A percentile compares a stretch with the other conserved stretches of the same genome.
phyloP scores from a whole-genome alignment of 2,329 filamentous ascomycete genomes.

The Magnaporthales sp. region DNA sequence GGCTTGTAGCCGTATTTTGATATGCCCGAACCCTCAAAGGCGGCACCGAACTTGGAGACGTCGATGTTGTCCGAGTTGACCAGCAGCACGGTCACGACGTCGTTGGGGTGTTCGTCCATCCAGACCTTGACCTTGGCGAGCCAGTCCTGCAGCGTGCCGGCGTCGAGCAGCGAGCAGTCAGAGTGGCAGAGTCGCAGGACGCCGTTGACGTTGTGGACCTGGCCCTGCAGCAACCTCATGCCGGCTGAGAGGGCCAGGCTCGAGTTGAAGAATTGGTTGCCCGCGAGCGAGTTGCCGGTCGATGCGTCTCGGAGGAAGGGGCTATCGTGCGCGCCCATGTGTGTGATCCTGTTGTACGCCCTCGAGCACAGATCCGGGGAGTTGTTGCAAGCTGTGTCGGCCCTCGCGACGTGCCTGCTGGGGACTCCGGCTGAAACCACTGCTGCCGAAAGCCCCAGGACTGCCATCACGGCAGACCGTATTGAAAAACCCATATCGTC shows the following conservation, averaged over 20 bases:
- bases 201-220: slow-evolving; percentile 56
- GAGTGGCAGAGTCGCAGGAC: slow-evolving; percentile 64
- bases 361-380: slow-evolving; percentile 63
- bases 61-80: slow-evolving; percentile 59
- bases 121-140: slow-evolving; percentile 55
- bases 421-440: background rate
- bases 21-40: slow-evolving; percentile 51
- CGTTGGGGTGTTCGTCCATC: slow-evolving; percentile 62
- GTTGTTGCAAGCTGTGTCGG: slow-evolving; percentile 61
- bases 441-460: slow-evolving; percentile 1
- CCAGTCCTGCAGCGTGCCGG: slow-evolving; percentile 57
- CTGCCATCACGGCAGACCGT: background rate
- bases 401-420: slow-evolving; percentile 1
- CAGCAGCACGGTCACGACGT: slow-evolving; percentile 66
- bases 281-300: slow-evolving; percentile 53
- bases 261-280: slow-evolving; percentile 68
- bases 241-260: slow-evolving; percentile 63
- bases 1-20: slow-evolving; percentile 52
- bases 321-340: slow-evolving; percentile 69
- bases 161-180: slow-evolving; percentile 58
- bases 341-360: slow-evolving; percentile 66
- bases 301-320: slow-evolving; percentile 59
- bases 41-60: slow-evolving; percentile 42
- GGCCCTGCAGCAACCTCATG: slow-evolving; percentile 61
- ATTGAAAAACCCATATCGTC: background rate